These are phyloP conservation scores for Cicer pinnatifidum DNA, from an alignment of 306 rosid species.

Conservation along the genomic window DNA sequence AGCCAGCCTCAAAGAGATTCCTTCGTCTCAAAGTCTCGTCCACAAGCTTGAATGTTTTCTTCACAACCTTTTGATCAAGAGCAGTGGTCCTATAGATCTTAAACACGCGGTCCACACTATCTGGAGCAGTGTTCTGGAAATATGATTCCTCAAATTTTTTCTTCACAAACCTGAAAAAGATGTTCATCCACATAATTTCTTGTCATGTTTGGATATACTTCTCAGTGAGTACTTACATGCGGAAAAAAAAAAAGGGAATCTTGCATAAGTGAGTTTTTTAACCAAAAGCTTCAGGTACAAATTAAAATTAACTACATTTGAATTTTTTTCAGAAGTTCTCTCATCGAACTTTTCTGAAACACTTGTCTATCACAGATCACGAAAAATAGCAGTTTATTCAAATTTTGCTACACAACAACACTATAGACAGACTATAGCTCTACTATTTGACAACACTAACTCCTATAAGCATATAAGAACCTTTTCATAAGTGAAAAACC, in stretches of 20 bases:
- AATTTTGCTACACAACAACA: too few species aligned
- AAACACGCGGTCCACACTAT: slow-evolving; percentile 86
- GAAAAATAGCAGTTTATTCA: too few species aligned
- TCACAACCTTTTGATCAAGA: slow-evolving; percentile 96
- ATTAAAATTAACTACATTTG: not conserved
- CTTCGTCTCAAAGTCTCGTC: slow-evolving; percentile 93
- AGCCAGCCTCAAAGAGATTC: slow-evolving; percentile 93
- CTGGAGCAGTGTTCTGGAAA: slow-evolving; percentile 88
- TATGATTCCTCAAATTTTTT: slow-evolving; percentile 93
- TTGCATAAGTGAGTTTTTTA: not conserved
- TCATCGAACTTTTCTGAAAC: too few species aligned
- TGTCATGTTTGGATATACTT: not conserved
- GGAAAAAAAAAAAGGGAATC: not conserved
- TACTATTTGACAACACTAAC: too few species aligned
- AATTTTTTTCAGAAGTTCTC: too few species aligned
- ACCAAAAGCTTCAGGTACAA: not conserved
- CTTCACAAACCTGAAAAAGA: slow-evolving; percentile 83
- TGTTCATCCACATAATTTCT: not conserved
- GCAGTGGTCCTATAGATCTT: slow-evolving; percentile 95
- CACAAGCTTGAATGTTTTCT: slow-evolving; percentile 98
- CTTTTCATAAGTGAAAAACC: not conserved
- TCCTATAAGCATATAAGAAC: not conserved
- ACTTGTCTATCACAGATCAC: too few species aligned
- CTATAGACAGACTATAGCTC: too few species aligned
- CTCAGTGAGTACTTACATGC: too few species aligned